Base-by-base conservation (phyloP, 2,329 filamentous ascomycete genomes). In the Tolypocladium tundrense region DNA sequence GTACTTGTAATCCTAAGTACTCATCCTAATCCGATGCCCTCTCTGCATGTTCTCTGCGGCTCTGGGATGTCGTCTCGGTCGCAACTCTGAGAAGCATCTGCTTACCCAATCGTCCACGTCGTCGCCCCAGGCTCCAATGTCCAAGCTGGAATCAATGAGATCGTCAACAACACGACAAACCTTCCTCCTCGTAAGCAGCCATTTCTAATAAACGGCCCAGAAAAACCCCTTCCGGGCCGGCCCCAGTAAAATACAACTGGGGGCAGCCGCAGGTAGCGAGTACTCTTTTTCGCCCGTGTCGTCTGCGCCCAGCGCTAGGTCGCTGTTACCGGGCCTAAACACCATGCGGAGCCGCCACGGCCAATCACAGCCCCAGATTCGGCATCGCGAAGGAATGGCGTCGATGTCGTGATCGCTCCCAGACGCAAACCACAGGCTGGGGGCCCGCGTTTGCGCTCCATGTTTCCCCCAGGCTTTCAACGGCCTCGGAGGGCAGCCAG, bases 391-490 rank as follows among this genome's bases (percentile, higher is more conserved):
- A 75, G 76, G 70, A 61, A 72, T 79, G 77, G 76, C 75, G 75
- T 73, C 71, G 76, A 79, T 79, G 77, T 78, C 76, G 77, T 78
- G 76, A 78, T 79, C 72, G 69, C 65, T 72, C 68, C 68, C 67
- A 68, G 66, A 69, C 67, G 60, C 65, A 67, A 64, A 69, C 65
- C 62, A 61, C 61, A 65, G 66, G 58, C 64, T 60, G 58, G 57
- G 66, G 62, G 63, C 39, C 60, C 55, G 61, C 64, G 63, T 63
- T 62, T 66, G 61, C 64, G 58, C 65, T 65, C 64, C 64, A 66
- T 70, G 67, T 73, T 72, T 67, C 69, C 72, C 70, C 72, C 69
- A 72, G 72, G 50, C 41, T 50, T 55, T 54, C 45, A 48, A 50
- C 37, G 19, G 48, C 27, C 19, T 51, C 48, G 48, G 24, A 51